phyloP scores from a whole-genome alignment of 805 yeast genomes.

The Ogataea methylovora region DNA sequence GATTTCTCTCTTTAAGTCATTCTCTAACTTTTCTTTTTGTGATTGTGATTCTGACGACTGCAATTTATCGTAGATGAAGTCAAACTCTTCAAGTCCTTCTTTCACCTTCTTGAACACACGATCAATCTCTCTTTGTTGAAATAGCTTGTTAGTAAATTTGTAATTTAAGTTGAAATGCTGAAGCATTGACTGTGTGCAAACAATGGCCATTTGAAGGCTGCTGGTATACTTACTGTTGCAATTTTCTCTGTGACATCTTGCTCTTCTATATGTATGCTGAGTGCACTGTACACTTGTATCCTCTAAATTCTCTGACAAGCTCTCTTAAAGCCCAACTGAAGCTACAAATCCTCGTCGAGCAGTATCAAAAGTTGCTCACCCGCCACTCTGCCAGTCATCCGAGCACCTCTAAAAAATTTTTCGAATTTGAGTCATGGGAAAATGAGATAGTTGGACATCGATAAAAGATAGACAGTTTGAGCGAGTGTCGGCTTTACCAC shows the following conservation, averaged over 20 bases:
- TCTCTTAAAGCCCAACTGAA: too few relatives aligned
- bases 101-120: slow-evolving; percentile 85
- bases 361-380: too few relatives aligned
- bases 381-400: too few relatives aligned
- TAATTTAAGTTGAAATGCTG: background rate
- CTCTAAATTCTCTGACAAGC: too few relatives aligned
- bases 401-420: too few relatives aligned
- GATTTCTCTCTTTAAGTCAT: slow-evolving; percentile 89
- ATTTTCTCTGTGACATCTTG: slow-evolving; percentile 40
- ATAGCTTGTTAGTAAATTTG: background rate
- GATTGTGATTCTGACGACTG: slow-evolving; percentile 74
- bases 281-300: too few relatives aligned
- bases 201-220: background rate
- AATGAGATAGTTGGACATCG: too few relatives aligned
- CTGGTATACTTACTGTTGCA: slow-evolving; percentile 35
- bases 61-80: slow-evolving; percentile 78
- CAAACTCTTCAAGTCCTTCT: slow-evolving; percentile 86
- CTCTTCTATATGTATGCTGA: too few relatives aligned
- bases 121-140: slow-evolving; percentile 66
- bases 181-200: background rate
- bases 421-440: too few relatives aligned
- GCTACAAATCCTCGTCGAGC: too few relatives aligned
- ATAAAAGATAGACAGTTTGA: too few relatives aligned
- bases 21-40: slow-evolving; percentile 89
- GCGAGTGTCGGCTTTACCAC: too few relatives aligned